Evolutionary conservation across 148 eudicot species (phyloP), one percentile per base, ranked within the genome.

Genomic region (Simmondsia chinensis): DNA sequence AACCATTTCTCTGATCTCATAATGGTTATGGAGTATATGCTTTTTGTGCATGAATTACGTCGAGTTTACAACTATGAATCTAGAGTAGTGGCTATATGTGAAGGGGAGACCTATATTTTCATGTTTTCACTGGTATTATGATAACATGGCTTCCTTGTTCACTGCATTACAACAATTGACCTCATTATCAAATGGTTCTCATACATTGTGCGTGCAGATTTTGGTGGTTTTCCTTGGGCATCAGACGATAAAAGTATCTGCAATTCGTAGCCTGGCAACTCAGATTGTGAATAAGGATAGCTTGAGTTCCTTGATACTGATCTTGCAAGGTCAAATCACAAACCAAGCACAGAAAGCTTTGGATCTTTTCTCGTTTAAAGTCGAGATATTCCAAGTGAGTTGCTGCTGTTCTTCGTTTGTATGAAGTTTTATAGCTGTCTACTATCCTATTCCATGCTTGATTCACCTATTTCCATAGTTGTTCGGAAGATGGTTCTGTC

Each of bases 311-410:
- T 61, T 91, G 60, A 82, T 91, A 42, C 47, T 91, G 38, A 46
- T 91, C 4, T 65, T 91, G 50, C 88, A 91, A 61, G 70, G 59
- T 44, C 59, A 66, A 39, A 72, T 91, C 7, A 85, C 97, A 31
- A 65, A 31, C 66, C 88, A 82, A 52, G 97, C 95, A 43, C 35
- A 47, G 57, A 91, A 74, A 59, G 64, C 85, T 60, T 38, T 82
- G 23, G 95, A 76, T 14, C 34, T 63, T 3, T 75, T 74, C 35
- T 39, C 68, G 7, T 74, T 74, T 45, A 91, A 82, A 62, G 97
- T 85, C 26, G 97, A 91, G 65, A 65, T 82, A 38, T 91, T 89
- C 64, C 84, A 84, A 57, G 97, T 84, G 59, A 63, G 76, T 59
- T 57, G 45, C 8, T 41, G 13, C 28, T n/a, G 20, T 22, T 33